These are phyloP conservation scores for Tympanopsis confertula DNA, from an alignment of 2,329 filamentous ascomycete genomes.

Conservation along the genomic window DNA sequence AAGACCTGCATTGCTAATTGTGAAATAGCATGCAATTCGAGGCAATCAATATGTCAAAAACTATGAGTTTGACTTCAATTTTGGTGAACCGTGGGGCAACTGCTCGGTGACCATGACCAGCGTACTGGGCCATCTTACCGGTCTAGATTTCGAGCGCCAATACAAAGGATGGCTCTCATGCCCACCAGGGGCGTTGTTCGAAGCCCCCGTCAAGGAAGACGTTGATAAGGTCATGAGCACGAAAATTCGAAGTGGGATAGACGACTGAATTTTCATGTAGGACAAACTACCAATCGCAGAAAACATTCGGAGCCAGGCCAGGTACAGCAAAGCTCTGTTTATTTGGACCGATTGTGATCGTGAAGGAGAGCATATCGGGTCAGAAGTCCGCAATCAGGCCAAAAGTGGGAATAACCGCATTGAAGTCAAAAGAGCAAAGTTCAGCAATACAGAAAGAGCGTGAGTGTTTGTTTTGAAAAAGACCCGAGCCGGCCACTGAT, in stretches of 20 bases:
- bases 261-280: slow-evolving; percentile 21
- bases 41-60: slow-evolving; percentile 77
- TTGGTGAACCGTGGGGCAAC: slow-evolving; percentile 66
- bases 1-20: not conserved
- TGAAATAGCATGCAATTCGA: slow-evolving; percentile 28
- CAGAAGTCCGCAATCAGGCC: slow-evolving; percentile 78
- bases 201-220: slow-evolving; percentile 60
- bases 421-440: slow-evolving; percentile 73
- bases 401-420: slow-evolving; percentile 61
- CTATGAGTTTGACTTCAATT: slow-evolving; percentile 83
- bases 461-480: slow-evolving; percentile 30
- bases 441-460: slow-evolving; percentile 92
- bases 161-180: slow-evolving; percentile 75
- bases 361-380: slow-evolving; percentile 91
- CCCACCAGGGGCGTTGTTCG: slow-evolving; percentile 68
- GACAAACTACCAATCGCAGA: slow-evolving; percentile 70
- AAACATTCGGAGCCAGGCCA: slow-evolving; percentile 75
- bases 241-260: slow-evolving; percentile 2
- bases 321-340: slow-evolving; percentile 62
- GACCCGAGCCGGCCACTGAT: no score
- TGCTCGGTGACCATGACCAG: slow-evolving; percentile 89
- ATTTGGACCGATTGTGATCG: slow-evolving; percentile 99
- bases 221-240: slow-evolving; percentile 24
- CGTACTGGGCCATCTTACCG: slow-evolving; percentile 77
- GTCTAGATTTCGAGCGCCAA: slow-evolving; percentile 62